A percentile compares a stretch with the other conserved stretches of the same genome.
phyloP scores from a whole-genome alignment of 768 basidiomycete genomes.

The Saitozyma podzolica region DNA sequence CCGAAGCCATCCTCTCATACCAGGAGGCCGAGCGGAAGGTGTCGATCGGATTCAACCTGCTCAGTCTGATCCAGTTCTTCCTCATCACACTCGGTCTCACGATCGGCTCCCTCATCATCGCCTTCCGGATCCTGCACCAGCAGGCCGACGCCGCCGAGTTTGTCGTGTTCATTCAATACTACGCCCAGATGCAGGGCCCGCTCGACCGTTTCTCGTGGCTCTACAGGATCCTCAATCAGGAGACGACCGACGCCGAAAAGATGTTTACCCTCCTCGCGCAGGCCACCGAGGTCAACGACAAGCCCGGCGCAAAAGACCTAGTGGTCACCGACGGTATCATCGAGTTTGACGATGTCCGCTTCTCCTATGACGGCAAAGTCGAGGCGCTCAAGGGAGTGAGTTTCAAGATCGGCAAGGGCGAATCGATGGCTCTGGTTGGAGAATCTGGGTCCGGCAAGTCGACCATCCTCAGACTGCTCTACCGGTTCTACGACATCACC shows the following conservation, averaged over 20 bases:
- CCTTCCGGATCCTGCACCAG: constrained; percentile 64
- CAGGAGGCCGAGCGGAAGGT: constrained; percentile 74
- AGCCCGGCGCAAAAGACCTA: constrained; percentile 71
- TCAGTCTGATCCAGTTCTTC: constrained; percentile 65
- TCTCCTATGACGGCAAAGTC: constrained; percentile 65
- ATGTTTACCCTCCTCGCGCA: constrained; percentile 77
- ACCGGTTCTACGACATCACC: constrained; percentile 85
- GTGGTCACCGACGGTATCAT: constrained; percentile 73
- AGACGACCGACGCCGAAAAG: constrained; percentile 76
- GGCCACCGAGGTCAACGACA: constrained; percentile 79
- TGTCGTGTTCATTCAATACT: constrained; percentile 78
- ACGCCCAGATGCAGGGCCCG: constrained; percentile 72
- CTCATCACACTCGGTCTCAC: constrained; percentile 67
- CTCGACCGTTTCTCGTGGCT: constrained; percentile 75
- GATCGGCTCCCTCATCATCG: constrained; percentile 77
- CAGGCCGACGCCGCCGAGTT: constrained; percentile 63
- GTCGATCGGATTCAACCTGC: constrained; percentile 68
- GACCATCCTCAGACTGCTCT: constrained; percentile 74
- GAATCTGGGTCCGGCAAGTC: constrained; percentile 75
- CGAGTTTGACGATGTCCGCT: constrained; percentile 85
- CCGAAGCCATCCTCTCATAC: constrained; percentile 69
- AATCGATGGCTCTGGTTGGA: constrained; percentile 85
- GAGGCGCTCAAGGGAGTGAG: constrained; percentile 71
- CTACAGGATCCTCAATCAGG: constrained; percentile 63
- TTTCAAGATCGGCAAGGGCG: constrained; percentile 83